Percentiles rank a stretch among this genome's conserved stretches.
phyloP scores from a whole-genome alignment of 345 rosid species.

The Bruguiera gymnorhiza region DNA sequence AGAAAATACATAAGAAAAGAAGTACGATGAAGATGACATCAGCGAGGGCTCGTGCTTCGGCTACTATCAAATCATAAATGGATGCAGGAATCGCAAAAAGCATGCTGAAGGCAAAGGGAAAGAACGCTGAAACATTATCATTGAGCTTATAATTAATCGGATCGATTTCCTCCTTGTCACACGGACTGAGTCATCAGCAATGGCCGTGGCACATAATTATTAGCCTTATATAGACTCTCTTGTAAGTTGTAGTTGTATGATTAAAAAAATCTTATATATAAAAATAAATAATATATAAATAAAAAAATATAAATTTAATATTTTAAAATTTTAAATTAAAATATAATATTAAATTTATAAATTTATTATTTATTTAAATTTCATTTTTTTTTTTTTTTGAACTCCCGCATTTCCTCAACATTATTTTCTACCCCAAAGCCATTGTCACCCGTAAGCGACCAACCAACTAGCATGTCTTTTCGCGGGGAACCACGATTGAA shows the following conservation, averaged over 20 bases:
- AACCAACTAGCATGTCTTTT: neutral
- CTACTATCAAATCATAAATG: neutral
- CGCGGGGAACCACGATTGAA: neutral
- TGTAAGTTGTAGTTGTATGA: too few species aligned
- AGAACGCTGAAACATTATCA: neutral
- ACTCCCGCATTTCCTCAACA: too few species aligned
- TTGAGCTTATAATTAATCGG: neutral
- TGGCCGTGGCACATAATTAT: too few species aligned
- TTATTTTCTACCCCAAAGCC: neutral
- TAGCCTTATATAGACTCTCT: too few species aligned
- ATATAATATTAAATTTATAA: too few species aligned
- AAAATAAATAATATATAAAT: too few species aligned
- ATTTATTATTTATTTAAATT: too few species aligned
- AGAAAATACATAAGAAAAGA: neutral
- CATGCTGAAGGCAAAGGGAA: neutral
- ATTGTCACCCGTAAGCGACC: neutral
- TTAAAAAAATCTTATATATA: too few species aligned
- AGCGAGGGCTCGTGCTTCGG: neutral
- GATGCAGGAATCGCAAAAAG: neutral
- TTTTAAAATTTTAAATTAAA: too few species aligned
- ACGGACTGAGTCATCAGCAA: too few species aligned
- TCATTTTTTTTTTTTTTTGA: too few species aligned
- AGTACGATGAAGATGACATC: neutral
- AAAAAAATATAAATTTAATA: too few species aligned
- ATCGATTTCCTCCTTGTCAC: slow-evolving; percentile 7